A percentile compares a stretch with the other conserved stretches of the same genome.
These are phyloP conservation scores for Backusella liffmaniae DNA, from an alignment of 192 early-diverging fungal genomes.

Conservation along the genomic window DNA sequence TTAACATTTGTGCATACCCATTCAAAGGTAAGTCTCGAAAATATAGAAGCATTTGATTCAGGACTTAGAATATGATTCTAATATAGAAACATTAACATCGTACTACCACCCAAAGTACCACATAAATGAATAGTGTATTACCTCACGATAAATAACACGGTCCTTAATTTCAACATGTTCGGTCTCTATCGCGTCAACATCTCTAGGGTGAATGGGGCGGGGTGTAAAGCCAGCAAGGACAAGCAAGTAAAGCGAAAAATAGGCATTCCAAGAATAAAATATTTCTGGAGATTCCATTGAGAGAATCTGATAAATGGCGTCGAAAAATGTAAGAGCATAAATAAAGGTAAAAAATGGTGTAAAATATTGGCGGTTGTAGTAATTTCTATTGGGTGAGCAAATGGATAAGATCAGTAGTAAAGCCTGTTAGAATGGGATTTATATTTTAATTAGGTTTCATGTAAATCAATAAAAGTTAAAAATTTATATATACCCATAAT, in stretches of 20 bases:
- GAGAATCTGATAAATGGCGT: neutral
- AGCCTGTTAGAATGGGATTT: neutral
- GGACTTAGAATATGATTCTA: conserved; percentile 14
- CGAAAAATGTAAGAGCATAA: neutral
- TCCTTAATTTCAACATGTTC: conserved; percentile 17
- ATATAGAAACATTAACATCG: neutral
- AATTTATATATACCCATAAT: neutral
- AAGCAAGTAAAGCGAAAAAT: neutral
- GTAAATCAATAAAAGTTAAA: neutral
- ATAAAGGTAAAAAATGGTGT: neutral
- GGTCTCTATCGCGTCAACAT: neutral
- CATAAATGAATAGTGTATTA: neutral
- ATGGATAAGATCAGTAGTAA: neutral
- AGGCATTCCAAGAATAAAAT: neutral
- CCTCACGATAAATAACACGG: conserved; percentile 9
- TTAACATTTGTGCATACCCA: conserved; percentile 4
- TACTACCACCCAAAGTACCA: neutral
- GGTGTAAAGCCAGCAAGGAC: conserved; percentile 7
- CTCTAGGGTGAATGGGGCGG: conserved; percentile 8
- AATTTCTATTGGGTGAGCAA: neutral
- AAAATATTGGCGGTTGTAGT: neutral
- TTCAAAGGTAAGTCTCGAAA: conserved; percentile 22
- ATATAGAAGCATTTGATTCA: conserved; percentile 20
- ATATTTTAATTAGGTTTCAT: neutral
- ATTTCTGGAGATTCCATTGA: neutral